These are phyloP conservation scores for Salmacisia buchloeana DNA, from an alignment of 1,284 basidiomycete species.

Conservation along the genomic window DNA sequence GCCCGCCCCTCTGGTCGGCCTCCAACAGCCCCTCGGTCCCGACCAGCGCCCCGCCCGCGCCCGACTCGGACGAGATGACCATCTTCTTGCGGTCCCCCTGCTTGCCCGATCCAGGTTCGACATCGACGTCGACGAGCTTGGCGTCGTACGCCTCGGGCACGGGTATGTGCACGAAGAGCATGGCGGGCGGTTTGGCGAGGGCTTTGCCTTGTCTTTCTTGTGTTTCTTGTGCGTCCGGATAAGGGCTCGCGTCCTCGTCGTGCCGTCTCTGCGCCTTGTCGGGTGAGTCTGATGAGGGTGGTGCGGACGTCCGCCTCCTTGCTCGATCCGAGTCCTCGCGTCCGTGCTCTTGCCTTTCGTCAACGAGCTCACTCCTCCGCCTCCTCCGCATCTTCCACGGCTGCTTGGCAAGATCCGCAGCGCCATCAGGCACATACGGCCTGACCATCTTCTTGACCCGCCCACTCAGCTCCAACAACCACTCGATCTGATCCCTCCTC, in stretches of 20 bases:
- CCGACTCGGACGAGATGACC: constrained; percentile 10
- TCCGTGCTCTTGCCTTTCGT: too few species aligned
- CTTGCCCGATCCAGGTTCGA: constrained; percentile 25
- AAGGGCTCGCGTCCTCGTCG: too few species aligned
- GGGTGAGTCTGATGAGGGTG: too few species aligned
- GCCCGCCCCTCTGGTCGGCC: constrained; percentile 18
- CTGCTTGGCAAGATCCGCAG: constrained; percentile 19
- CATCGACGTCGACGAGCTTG: constrained; percentile 12
- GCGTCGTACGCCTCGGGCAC: constrained; percentile 41
- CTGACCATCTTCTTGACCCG: constrained; percentile 14
- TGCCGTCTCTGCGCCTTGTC: too few species aligned
- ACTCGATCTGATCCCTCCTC: constrained; percentile 37
- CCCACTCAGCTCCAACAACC: constrained; percentile 25
- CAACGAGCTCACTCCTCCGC: too few species aligned
- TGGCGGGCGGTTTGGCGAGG: constrained; percentile 27
- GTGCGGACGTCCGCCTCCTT: not conserved
- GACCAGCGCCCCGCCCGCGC: not conserved
- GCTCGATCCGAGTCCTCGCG: not conserved
- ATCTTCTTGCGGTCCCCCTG: constrained; percentile 30
- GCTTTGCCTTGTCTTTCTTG: not conserved
- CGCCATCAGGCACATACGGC: constrained; percentile 34
- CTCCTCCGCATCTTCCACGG: constrained; percentile 7
- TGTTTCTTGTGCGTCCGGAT: too few species aligned
- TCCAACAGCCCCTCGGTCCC: not conserved
- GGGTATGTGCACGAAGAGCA: constrained; percentile 48